Base-by-base conservation (phyloP, 768 basidiomycete genomes). In the Russula ochroleuca region DNA sequence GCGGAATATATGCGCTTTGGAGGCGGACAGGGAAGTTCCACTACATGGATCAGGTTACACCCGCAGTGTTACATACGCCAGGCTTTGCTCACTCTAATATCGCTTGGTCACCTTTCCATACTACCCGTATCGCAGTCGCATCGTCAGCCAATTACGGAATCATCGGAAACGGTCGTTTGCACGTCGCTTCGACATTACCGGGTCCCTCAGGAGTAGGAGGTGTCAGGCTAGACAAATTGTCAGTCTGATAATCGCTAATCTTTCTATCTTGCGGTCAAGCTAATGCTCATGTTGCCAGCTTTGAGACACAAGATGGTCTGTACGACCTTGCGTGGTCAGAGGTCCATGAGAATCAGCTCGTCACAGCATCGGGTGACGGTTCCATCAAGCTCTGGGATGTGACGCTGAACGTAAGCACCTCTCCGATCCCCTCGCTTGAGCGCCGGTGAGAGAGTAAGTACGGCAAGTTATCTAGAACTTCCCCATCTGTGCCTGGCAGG, bases 321-420 rank as follows among this genome's bases (percentile, higher is more conserved):
- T 95, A 88, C 73, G 94, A 95, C 70, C 77, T 94, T 53, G 93
- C 95, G 0, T 98, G 95, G 95, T 94, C 92, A 40, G 96, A 98
- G 76, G 75, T 85, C 37, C 92, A 97, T 74, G 94, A 96, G 77
- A 94, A 96, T 71, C 96, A 98, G 72, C 75, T 98, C 41, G 87
- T 90, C 2, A 86, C 92, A 1, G 90, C 85, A 0, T 94, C 92
- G 10, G 96, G 93, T 51, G 93, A 97, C 70, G 94, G 94, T 2
- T 89, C 91, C 15, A 81, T 97, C 70, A 86, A 86, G 72, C 77
- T 98, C 35, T 98, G 94, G 91, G 96, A 98, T 73, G 78, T 91
- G 25, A 84, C 85, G 78, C 78, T 97, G 54, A 87, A 93, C 70
- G 94, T 95, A 75, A 70, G 74, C 41, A 49, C 14, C 5, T 35